Conservation (phyloP, 768 basidiomycete species). For the Neoboletus subvelutipes region DNA sequence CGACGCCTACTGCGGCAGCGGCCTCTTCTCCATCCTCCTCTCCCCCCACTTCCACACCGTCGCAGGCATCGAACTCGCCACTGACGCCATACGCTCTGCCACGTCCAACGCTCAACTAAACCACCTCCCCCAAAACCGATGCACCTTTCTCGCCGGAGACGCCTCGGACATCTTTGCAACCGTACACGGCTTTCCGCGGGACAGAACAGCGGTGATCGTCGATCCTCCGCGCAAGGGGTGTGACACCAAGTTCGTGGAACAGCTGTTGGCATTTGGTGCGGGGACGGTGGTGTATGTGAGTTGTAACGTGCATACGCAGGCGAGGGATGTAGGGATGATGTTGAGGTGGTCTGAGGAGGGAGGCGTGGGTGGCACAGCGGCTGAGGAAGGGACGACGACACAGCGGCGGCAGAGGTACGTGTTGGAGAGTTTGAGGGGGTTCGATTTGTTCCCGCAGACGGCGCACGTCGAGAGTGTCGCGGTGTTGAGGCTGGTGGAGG, state of each 20-base stretch:
- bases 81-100: constrained; percentile 68
- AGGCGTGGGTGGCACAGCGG: constrained; percentile 34
- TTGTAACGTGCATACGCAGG: constrained; percentile 94
- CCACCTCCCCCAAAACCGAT: constrained; percentile 52
- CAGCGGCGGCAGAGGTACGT: constrained; percentile 50
- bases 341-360: constrained; percentile 42
- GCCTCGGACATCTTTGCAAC: constrained; percentile 81
- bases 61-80: constrained; percentile 85
- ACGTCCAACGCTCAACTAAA: constrained; percentile 67
- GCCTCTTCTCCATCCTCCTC: constrained; percentile 84
- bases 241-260: constrained; percentile 73
- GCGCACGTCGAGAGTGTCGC: constrained; percentile 89
- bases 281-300: constrained; percentile 84
- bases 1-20: constrained; percentile 91
- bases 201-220: constrained; percentile 68
- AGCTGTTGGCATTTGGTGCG: constrained; percentile 69
- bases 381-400: constrained; percentile 31
- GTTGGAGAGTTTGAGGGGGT: constrained; percentile 81
- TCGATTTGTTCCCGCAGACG: constrained; percentile 96
- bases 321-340: constrained; percentile 81
- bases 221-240: constrained; percentile 97
- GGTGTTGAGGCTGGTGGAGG: constrained; percentile 50
- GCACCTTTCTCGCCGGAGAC: constrained; percentile 75
- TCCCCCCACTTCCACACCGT: constrained; percentile 70
- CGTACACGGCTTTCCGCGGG: constrained; percentile 63